phyloP scores from a whole-genome alignment of 2,329 filamentous ascomycete species.

The Beauveria rudraprayagi region DNA sequence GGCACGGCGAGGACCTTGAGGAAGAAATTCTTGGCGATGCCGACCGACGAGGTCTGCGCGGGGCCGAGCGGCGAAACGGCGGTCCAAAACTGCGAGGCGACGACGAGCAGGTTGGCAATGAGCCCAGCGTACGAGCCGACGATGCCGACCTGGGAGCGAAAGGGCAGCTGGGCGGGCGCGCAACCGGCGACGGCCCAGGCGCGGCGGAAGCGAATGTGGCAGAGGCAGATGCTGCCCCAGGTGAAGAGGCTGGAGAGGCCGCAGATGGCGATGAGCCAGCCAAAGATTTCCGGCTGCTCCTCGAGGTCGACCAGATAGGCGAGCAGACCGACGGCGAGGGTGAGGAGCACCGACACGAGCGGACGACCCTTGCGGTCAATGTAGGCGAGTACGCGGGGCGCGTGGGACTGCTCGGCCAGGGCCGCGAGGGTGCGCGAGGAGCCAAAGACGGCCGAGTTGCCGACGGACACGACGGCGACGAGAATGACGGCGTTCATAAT shows the following conservation, averaged over 20 bases:
- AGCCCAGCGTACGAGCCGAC: slow-evolving; percentile 70
- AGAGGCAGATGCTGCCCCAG: slow-evolving; percentile 68
- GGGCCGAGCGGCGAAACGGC: slow-evolving; percentile 29
- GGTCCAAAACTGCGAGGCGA: slow-evolving; percentile 71
- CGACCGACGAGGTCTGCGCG: not conserved
- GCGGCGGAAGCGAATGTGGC: slow-evolving; percentile 72
- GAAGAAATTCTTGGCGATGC: slow-evolving; percentile 53
- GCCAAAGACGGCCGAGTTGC: slow-evolving; percentile 43
- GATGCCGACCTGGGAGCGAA: slow-evolving; percentile 62
- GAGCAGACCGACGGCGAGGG: slow-evolving; percentile 36
- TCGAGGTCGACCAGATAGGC: slow-evolving; percentile 34
- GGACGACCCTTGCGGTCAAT: slow-evolving; percentile 44
- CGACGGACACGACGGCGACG: slow-evolving; percentile 43
- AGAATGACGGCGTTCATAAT: slow-evolving; percentile 46
- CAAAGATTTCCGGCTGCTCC: slow-evolving; percentile 43
- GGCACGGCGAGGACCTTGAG: slow-evolving; percentile 53
- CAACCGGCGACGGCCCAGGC: slow-evolving; percentile 35
- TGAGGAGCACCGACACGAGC: slow-evolving; percentile 32
- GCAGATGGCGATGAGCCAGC: slow-evolving; percentile 55
- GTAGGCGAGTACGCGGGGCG: slow-evolving; percentile 41
- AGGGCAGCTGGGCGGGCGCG: slow-evolving; percentile 62
- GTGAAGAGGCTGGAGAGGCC: slow-evolving; percentile 55
- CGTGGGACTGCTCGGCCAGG: slow-evolving; percentile 42
- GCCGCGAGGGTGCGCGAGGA: slow-evolving; percentile 45
- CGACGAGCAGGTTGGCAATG: slow-evolving; percentile 58